Base-by-base conservation (phyloP, 2,329 filamentous ascomycete species). In the Ploettnerulaceae sp. region DNA sequence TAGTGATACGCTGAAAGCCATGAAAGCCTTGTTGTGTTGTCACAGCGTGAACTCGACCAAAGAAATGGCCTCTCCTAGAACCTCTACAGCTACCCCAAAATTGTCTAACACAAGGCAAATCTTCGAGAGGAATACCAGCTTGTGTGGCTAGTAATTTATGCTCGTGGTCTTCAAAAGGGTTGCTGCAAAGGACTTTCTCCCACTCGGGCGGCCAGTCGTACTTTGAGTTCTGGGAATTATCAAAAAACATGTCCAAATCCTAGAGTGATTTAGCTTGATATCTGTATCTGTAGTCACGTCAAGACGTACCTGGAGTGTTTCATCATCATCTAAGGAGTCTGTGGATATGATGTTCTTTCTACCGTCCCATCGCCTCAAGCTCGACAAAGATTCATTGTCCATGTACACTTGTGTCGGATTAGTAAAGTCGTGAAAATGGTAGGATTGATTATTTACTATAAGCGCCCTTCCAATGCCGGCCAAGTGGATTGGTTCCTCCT, bases 1-100 rank as follows among this genome's bases (percentile, higher is more conserved):
- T 71, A 0, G 69, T 73, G 45, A 79, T 63, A 24, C 74, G 68
- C 61, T 76, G 71, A 66, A 72, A 79, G 15, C 76, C 76, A 0
- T 70, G 67, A 9, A 79, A 71, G 1, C 65, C 67, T 12, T 66
- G 50, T 52, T 79, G 75, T 2, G 63, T 54, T 0, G 71, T 71
- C 1, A 79, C 60, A 0, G 69, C 61, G 52, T 76, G 74, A 15
- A 79, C 60, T 64, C 71, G 74, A 34, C 75, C 75, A 44, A 56
- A 62, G 22, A 64, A 55, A 29, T 62, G 54, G 4, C 55, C 58
- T 25, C 45, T 49, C 3, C 56, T 57, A 5, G 67, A 67, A 12
- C 64, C 61, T 47, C 70, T 66, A 21, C 66, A 67, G 24, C 68
- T 57, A 33, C 63, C 63, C 47, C 57, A 60, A 43, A 66, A 64